A percentile compares a stretch with the other conserved stretches of the same genome.
Evolutionary conservation across 768 basidiomycete species (phyloP).

Genomic region (Hygrophorus russula): DNA sequence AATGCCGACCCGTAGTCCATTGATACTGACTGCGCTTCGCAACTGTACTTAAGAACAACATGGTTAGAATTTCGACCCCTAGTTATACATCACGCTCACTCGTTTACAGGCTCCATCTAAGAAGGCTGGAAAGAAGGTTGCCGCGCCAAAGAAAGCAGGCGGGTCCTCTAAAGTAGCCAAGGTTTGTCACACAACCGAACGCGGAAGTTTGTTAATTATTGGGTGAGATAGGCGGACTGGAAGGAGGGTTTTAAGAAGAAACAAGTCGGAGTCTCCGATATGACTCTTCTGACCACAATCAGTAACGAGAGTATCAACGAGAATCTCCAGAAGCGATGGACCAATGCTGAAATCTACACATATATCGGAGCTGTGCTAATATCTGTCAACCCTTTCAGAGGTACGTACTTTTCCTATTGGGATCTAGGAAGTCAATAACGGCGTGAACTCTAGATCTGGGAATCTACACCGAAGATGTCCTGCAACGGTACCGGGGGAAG

Average conservation of each 20-base stretch:
- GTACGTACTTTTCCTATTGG: constrained; percentile 22
- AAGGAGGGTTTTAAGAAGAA: constrained; percentile 99
- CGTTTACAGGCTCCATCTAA: constrained; percentile 65
- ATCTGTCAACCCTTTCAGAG: constrained; percentile 98
- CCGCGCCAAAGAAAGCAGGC: constrained; percentile 51
- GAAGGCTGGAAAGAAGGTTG: constrained; percentile 81
- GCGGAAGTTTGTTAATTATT: background rate
- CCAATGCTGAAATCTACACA: constrained; percentile 93
- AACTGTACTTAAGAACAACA: background rate
- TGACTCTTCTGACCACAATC: constrained; percentile 95
- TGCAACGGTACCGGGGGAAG: constrained; percentile 86
- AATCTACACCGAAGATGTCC: constrained; percentile 88
- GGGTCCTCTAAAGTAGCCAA: constrained; percentile 63
- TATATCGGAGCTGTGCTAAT: constrained; percentile 98
- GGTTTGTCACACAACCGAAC: constrained; percentile 26
- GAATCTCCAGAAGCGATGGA: constrained; percentile 94
- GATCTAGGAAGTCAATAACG: background rate
- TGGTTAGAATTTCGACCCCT: background rate
- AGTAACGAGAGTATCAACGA: constrained; percentile 97
- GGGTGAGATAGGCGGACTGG: constrained; percentile 80
- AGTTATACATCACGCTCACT: constrained; percentile 2
- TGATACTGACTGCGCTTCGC: no score
- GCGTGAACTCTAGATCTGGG: constrained; percentile 61
- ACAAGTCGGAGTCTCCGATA: constrained; percentile 94
- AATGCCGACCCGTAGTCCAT: no score